Percentiles rank a stretch among this genome's conserved stretches.
These are phyloP conservation scores for Ophiocytium majus DNA, from an alignment of 352 stramenopile species.

Conservation along the genomic window DNA sequence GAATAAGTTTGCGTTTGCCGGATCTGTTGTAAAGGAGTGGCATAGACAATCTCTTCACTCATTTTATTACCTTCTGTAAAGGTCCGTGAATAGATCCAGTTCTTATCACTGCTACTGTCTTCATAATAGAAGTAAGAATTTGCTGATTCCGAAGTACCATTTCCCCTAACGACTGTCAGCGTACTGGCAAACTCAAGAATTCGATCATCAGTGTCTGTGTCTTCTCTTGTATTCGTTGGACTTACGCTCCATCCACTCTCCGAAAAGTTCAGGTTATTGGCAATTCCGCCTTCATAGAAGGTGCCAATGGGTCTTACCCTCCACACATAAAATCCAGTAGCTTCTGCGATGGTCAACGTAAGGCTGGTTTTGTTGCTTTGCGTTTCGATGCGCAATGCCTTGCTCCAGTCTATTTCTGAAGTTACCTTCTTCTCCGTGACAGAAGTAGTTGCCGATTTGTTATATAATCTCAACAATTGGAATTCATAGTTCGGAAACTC, in stretches of 20 bases:
- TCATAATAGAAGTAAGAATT: not conserved
- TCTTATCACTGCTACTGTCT: not conserved
- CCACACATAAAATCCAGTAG: slow-evolving; percentile 14
- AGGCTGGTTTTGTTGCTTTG: not conserved
- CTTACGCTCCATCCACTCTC: too few species aligned
- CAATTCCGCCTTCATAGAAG: not conserved
- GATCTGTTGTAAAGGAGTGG: not conserved
- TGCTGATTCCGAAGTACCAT: not conserved
- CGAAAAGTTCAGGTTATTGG: not conserved
- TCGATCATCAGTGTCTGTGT: slow-evolving; percentile 8
- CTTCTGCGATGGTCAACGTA: not conserved
- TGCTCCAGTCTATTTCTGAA: not conserved
- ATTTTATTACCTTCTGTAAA: not conserved
- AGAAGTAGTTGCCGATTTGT: not conserved
- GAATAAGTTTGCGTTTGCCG: too few species aligned
- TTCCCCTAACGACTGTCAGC: not conserved
- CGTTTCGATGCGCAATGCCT: slow-evolving; percentile 5
- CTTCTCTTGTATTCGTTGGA: too few species aligned
- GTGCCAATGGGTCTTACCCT: not conserved
- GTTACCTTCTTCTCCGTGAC: too few species aligned
- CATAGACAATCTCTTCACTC: not conserved
- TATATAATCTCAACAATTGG: slow-evolving; percentile 10
- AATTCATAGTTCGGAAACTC: not conserved
- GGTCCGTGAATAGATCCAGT: not conserved
- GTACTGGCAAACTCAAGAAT: not conserved